Percentiles rank a stretch among this genome's conserved stretches.
Conservation (phyloP, 2,329 filamentous ascomycete species). For the Corniculantispora saksenae region DNA sequence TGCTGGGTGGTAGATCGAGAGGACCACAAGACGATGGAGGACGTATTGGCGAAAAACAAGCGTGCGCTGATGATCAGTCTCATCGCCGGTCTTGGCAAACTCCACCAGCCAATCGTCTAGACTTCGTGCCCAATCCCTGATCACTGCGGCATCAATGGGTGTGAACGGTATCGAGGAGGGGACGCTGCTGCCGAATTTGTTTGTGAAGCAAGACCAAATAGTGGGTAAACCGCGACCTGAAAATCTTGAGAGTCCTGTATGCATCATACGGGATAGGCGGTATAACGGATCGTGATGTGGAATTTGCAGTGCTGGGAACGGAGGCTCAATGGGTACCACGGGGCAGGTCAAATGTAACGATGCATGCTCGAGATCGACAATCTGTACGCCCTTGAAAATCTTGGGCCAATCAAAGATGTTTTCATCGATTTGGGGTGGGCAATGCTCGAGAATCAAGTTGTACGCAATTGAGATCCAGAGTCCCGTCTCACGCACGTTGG, state of each 20-base stretch:
- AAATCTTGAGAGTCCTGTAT: slow-evolving; percentile 44
- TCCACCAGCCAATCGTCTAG: slow-evolving; percentile 45
- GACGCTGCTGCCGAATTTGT: slow-evolving; percentile 22
- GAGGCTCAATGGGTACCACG: slow-evolving; percentile 41
- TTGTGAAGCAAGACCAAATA: slow-evolving; percentile 44
- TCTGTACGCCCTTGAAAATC: slow-evolving; percentile 41
- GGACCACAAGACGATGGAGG: slow-evolving; percentile 41
- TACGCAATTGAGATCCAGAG: slow-evolving; percentile 47
- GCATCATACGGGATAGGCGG: slow-evolving; percentile 46
- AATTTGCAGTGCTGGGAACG: slow-evolving; percentile 37
- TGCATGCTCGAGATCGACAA: slow-evolving; percentile 46
- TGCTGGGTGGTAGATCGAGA: slow-evolving; percentile 46
- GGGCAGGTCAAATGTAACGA: slow-evolving; percentile 44
- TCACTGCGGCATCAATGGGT: slow-evolving; percentile 41
- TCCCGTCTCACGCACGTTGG: slow-evolving; percentile 43
- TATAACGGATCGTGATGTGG: slow-evolving; percentile 43
- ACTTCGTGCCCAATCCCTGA: slow-evolving; percentile 43
- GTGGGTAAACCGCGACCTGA: slow-evolving; percentile 43
- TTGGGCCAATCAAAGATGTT: slow-evolving; percentile 42
- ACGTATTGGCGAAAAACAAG: slow-evolving; percentile 44
- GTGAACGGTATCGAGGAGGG: slow-evolving; percentile 34
- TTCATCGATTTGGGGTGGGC: slow-evolving; percentile 40
- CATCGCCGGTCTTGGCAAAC: slow-evolving; percentile 34
- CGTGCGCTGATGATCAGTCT: slow-evolving; percentile 36
- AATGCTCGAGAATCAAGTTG: slow-evolving; percentile 42